A percentile compares a stretch with the other conserved stretches of the same genome.
These are phyloP conservation scores for Sclerospora graminicola DNA, from an alignment of 352 stramenopile species.

Conservation along the genomic window DNA sequence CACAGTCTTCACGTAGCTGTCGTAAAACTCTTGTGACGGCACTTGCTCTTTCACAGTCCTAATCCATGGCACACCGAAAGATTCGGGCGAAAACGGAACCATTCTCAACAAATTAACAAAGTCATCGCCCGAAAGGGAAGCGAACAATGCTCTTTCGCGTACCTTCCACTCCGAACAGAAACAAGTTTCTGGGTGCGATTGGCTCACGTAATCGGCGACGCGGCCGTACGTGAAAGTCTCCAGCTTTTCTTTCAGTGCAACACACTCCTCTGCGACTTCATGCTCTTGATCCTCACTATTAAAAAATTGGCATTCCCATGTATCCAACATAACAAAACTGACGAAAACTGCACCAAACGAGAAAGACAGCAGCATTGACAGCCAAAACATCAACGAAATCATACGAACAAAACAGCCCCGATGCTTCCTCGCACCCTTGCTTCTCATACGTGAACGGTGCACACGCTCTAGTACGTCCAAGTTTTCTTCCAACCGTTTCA, in stretches of 20 bases:
- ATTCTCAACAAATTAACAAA: conserved; percentile 19
- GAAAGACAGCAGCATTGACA: conserved; percentile 19
- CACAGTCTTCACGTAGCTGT: conserved; percentile 27
- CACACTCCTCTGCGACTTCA: conserved; percentile 16
- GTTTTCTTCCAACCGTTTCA: conserved; percentile 62
- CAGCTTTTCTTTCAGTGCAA: conserved; percentile 19
- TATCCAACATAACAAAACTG: conserved; percentile 25
- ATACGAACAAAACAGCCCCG: conserved; percentile 19
- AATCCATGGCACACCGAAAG: conserved; percentile 24
- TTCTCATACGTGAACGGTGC: conserved; percentile 1
- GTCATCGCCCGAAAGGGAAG: conserved; percentile 11
- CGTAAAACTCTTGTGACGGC: conserved; percentile 22
- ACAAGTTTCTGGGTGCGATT: conserved; percentile 23
- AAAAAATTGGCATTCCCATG: conserved; percentile 19
- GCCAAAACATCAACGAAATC: conserved; percentile 23
- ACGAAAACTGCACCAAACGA: conserved; percentile 22
- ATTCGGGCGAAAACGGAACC: conserved; percentile 32
- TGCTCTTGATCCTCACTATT: conserved; percentile 12
- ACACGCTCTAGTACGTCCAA: conserved; percentile 28
- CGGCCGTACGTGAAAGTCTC: conserved; percentile 21
- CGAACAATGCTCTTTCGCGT: conserved; percentile 22
- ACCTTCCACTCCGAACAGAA: conserved; percentile 38
- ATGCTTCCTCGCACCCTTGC: conserved; percentile 9
- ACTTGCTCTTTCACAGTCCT: conserved; percentile 22
- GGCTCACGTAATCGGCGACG: conserved; percentile 15